Evolutionary conservation across 176 grass and related monocot species (phyloP), one percentile per base, ranked within the genome.

Genomic region (Oryza longistaminata): DNA sequence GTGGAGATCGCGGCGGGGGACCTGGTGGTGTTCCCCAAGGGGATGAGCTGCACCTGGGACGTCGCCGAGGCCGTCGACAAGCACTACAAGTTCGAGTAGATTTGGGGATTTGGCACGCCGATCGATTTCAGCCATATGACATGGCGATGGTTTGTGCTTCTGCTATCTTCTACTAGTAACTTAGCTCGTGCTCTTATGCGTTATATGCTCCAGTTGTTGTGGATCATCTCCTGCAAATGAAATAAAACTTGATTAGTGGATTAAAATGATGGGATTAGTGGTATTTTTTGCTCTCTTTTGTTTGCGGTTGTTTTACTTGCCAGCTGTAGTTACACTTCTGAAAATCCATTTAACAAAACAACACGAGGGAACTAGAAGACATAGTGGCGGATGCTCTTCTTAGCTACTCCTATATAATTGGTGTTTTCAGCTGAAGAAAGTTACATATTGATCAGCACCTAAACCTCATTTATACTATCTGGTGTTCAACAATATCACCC

Each of bases 41-140:
- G 96, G 7, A 95, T 98, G 96, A 95, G 70, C 44, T 98, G 96
- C 85, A 93, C 96, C 83, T 95, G 96, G 91, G 93, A 98, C 74
- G 96, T 98, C 71, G 76, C 96, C 11, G 91, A 92, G 46, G 91
- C 92, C 19, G 93, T 98, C 73, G 87, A 93, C 88, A 98, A 95
- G 89, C 93, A 98, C 91, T 98, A 95, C 85, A 88, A 88, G 21
- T 34, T 34, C 33, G 33, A 34, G 33, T 34, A 34, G 33, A 34
- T 34, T 34, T 27, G 33, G 33, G 33, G 6, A 17, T n/a, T 60
- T 60, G 6, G 6, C 53, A 21, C 17, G 5, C 53, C 5, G 3
- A 34, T 34, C 27, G 27, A 27, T 27, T 34, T 34, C 33, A 34
- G 33, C 27, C 27, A 27, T 27, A 27, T 27, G 27, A 27, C 27